These are phyloP conservation scores for Citrullus mucosospermus DNA, from an alignment of 306 rosid species.

Conservation along the genomic window DNA sequence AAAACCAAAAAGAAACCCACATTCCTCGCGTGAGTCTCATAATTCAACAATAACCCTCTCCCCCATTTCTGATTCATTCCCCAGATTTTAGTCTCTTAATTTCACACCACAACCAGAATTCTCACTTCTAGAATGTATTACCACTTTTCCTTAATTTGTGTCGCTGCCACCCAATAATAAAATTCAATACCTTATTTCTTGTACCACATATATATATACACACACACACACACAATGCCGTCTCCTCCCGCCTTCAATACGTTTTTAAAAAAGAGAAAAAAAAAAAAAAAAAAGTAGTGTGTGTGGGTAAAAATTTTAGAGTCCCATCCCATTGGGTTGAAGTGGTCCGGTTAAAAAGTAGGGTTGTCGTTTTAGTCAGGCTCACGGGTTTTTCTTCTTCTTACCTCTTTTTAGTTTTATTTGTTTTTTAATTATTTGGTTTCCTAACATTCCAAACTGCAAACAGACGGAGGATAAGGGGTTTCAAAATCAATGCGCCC, in stretches of 20 bases:
- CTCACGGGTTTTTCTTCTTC: not conserved
- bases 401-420: not conserved
- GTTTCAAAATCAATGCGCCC: not conserved
- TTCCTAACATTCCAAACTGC: not conserved
- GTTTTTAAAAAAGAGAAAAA: too few species aligned
- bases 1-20: not conserved
- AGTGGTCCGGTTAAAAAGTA: not conserved
- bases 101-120: too few species aligned
- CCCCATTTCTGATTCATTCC: not conserved
- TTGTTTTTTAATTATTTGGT: not conserved
- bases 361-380: not conserved
- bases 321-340: too few species aligned
- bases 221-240: too few species aligned
- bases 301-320: not conserved
- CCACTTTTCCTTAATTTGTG: too few species aligned
- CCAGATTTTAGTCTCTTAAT: not conserved
- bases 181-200: too few species aligned
- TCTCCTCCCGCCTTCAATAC: too few species aligned
- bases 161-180: too few species aligned
- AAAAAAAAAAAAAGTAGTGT: too few species aligned
- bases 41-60: not conserved
- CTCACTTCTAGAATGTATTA: too few species aligned
- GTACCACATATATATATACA: too few species aligned
- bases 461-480: not conserved
- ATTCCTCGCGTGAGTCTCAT: constrained; percentile 4